Base-by-base conservation (phyloP, 139 green algal species). In the Picochlorum sp. region DNA sequence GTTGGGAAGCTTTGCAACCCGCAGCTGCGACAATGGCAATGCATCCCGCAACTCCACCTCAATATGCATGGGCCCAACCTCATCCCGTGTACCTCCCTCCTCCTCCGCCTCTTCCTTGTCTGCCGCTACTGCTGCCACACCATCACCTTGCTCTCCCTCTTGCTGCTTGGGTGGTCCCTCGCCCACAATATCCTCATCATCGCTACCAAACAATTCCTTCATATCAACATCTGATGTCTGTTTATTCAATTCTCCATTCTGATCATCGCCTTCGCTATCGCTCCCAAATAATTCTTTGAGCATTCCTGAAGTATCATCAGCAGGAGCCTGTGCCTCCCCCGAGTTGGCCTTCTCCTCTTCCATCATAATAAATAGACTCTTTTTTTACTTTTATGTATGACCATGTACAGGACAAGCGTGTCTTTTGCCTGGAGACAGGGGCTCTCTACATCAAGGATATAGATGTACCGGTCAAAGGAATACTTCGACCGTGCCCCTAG, bases 1-100 rank as follows among this genome's bases (percentile, higher is more conserved):
- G 60, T 88, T 89, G 34, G 80, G 74, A 18, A 83, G 70, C 51
- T 78, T 74, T 10, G 87, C 59, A 26, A 83, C 67, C 16, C 66
- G 34, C 8, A 80, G 49, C 20, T 20, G 49, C 13, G 69, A 14
- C 15, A 71, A 34, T 14, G 66, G 56, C 0, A 72, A 74, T 2
- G 71, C 30, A 16, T 80, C 65, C 15, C 75, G 28, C 2, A 83
- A 62, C 10, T 73, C 71, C 1, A 65, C 70, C 5, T 64, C 57
- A 2, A 80, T 56, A 9, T 67, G 38, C 44, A 86, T 72, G 14
- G 77, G 77, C 1, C 71, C 63, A 2, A 57, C 63, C 1, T 58
- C 45, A n/a, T 47, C 11, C 55, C 24, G 9, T 24, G 71, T 52
- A 18, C 72, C 65, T 38, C 81, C 75, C 4, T 83, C 63, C 20